Evolutionary conservation across 2,329 filamentous ascomycete genomes (phyloP).

Genomic region (Ceratocystis ficicola): DNA sequence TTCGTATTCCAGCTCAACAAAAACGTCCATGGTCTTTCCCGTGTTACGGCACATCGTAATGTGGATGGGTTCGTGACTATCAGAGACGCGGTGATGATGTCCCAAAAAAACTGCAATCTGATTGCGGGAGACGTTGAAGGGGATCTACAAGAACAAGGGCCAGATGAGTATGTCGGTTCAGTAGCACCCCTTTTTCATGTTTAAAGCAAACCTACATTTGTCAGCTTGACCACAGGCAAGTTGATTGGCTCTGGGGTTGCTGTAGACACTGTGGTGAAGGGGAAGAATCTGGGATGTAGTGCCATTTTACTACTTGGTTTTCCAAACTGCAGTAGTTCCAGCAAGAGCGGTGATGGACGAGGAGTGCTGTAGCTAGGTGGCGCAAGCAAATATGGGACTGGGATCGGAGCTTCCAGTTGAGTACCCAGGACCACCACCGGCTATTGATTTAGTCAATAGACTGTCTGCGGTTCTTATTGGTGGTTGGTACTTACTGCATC

Average conservation of each 20-base stretch:
- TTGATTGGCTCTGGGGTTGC: slow-evolving; percentile 26
- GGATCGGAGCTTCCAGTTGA: neutral
- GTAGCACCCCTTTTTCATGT: no score
- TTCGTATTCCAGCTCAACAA: slow-evolving; percentile 44
- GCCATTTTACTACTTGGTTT: slow-evolving; percentile 30
- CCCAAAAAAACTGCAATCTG: slow-evolving; percentile 50
- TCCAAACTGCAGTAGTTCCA: slow-evolving; percentile 23
- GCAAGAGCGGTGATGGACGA: slow-evolving; percentile 11
- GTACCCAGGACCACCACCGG: neutral
- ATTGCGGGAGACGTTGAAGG: slow-evolving; percentile 40
- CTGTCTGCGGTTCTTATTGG: neutral
- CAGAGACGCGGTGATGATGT: slow-evolving; percentile 43
- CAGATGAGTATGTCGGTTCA: slow-evolving; percentile 17
- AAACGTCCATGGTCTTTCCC: slow-evolving; percentile 50
- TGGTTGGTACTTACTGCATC: neutral
- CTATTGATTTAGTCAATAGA: neutral
- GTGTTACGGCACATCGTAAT: slow-evolving; percentile 54
- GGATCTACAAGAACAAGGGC: slow-evolving; percentile 35
- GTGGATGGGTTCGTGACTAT: slow-evolving; percentile 45
- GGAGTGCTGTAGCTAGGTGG: neutral
- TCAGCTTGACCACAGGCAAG: slow-evolving; percentile 38
- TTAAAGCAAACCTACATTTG: slow-evolving; percentile 34
- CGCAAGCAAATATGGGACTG: neutral
- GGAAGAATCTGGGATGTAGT: slow-evolving; percentile 34
- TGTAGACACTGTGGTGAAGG: slow-evolving; percentile 35